A percentile compares a stretch with the other conserved stretches of the same genome.
Evolutionary conservation across 257 asterid genomes (phyloP).

Genomic region (Solanum habrochaites): DNA sequence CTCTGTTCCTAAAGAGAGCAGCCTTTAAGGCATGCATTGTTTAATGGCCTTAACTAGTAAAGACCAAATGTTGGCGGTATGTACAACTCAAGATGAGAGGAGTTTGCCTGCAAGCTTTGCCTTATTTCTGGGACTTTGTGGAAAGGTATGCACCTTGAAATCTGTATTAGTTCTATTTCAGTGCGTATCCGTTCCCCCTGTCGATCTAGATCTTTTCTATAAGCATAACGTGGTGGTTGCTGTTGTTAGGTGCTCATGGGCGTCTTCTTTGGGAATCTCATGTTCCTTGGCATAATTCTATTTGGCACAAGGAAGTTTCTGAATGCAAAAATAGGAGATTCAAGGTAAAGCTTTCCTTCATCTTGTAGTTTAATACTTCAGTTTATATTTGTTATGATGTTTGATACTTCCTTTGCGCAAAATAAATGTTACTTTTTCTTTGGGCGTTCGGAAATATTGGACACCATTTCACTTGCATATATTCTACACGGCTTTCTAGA

Average conservation of each 20-base stretch:
- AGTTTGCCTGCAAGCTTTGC: slow-evolving; percentile 13
- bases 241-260: slow-evolving; percentile 38
- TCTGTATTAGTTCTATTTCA: background rate
- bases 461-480: background rate
- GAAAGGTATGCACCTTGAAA: slow-evolving; percentile 34
- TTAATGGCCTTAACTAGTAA: slow-evolving; percentile 33
- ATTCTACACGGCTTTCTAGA: background rate
- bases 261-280: slow-evolving; percentile 42
- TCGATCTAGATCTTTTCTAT: background rate
- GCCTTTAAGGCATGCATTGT: background rate
- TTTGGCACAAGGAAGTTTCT: slow-evolving; percentile 36
- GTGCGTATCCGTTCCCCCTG: background rate
- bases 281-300: slow-evolving; percentile 26
- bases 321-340: slow-evolving; percentile 17
- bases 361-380: background rate
- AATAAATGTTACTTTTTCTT: background rate
- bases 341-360: slow-evolving; percentile 30
- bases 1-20: background rate
- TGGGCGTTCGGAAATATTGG: background rate
- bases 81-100: slow-evolving; percentile 25
- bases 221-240: background rate
- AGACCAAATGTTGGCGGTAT: slow-evolving; percentile 50
- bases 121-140: slow-evolving; percentile 25
- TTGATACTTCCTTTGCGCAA: background rate
- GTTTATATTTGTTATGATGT: background rate